These are phyloP conservation scores for Rhododendron ferrugineum DNA, from an alignment of 148 eudicot genomes.

Conservation along the genomic window DNA sequence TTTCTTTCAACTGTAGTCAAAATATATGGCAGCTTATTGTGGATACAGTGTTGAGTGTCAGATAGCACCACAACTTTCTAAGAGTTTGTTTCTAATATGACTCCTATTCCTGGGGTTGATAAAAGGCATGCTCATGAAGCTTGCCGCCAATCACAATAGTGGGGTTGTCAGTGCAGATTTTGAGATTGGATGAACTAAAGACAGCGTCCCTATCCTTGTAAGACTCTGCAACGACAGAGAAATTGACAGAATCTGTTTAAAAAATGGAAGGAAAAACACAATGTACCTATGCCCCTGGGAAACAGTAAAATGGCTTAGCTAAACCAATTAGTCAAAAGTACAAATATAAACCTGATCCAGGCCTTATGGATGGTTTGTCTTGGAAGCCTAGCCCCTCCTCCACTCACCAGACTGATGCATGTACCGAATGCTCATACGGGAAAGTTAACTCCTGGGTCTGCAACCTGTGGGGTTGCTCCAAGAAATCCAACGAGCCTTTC, in stretches of 20 bases:
- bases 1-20: neutral
- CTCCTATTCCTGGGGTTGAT: neutral
- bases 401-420: neutral
- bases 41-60: neutral
- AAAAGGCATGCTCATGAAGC: neutral
- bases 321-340: neutral
- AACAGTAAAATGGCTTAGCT: neutral
- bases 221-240: neutral
- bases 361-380: neutral
- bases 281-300: neutral
- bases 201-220: neutral
- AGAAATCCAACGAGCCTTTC: neutral
- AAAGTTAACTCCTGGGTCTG: neutral
- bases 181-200: neutral
- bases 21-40: neutral
- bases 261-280: neutral
- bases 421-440: neutral
- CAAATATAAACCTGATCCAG: neutral
- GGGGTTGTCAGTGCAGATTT: neutral
- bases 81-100: neutral
- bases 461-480: neutral
- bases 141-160: neutral
- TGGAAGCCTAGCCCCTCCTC: neutral
- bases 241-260: neutral
- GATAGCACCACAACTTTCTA: neutral